A percentile compares a stretch with the other conserved stretches of the same genome.
phyloP scores from a whole-genome alignment of 148 eudicot genomes.

The Chenopodium album region DNA sequence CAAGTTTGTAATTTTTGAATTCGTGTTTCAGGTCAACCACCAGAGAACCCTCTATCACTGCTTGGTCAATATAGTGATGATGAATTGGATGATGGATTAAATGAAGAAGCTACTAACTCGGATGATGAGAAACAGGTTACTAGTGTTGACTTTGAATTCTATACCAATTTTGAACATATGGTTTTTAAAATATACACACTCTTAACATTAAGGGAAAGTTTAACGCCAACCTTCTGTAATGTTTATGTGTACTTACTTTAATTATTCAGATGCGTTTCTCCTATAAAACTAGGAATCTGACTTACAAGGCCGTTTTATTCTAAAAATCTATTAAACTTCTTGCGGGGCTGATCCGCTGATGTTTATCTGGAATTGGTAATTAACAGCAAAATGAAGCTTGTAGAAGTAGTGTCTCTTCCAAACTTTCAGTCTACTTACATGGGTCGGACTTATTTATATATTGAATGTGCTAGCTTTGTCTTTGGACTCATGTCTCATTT shows the following conservation, averaged over 20 bases:
- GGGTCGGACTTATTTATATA: background rate
- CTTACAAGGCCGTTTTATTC: background rate
- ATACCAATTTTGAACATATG: background rate
- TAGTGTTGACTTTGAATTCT: conserved; percentile 5
- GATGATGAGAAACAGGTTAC: conserved; percentile 59
- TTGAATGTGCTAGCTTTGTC: conserved; percentile 13
- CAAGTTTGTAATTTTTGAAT: conserved; percentile 18
- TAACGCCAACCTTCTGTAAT: background rate
- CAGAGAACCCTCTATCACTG: conserved; percentile 71
- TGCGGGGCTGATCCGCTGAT: background rate
- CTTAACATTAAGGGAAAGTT: background rate
- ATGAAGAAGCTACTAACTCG: conserved; percentile 34
- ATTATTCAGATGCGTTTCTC: background rate
- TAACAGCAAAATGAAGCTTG: background rate
- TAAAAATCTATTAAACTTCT: background rate
- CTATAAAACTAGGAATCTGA: background rate
- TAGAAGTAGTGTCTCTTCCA: background rate
- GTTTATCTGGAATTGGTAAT: background rate
- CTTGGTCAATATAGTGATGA: conserved; percentile 99
- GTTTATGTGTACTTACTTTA: background rate
- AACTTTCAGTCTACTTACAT: background rate
- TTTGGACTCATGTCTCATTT: conserved; percentile 1
- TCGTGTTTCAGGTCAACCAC: conserved; percentile 61
- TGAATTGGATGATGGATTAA: conserved; percentile 69
- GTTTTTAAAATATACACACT: background rate